Evolutionary conservation across 495 filamentous ascomycete species (phyloP).

Genomic region (Lasiosphaeriaceae sp.): DNA sequence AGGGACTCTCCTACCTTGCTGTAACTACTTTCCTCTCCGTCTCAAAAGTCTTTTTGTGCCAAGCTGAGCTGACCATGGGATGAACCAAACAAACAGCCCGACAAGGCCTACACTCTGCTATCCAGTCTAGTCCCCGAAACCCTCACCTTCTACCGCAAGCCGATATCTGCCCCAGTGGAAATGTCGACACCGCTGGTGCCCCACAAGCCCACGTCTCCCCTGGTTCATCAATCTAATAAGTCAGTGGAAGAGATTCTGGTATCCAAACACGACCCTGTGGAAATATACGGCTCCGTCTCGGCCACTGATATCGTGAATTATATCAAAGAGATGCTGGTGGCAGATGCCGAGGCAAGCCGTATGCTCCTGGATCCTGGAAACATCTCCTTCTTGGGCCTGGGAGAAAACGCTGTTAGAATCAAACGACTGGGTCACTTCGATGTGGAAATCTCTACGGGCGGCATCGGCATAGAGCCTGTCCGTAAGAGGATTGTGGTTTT

Average conservation of each 20-base stretch:
- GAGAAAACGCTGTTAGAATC: conserved; percentile 30
- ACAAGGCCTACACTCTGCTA: conserved; percentile 78
- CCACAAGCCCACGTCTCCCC: too few species aligned
- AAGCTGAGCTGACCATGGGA: conserved; percentile 15
- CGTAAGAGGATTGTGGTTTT: conserved; percentile 30
- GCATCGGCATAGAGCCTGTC: conserved; percentile 22
- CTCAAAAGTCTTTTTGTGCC: background rate
- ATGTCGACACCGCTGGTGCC: background rate
- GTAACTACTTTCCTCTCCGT: conserved; percentile 8
- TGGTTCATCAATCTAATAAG: too few species aligned
- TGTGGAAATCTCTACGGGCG: conserved; percentile 24
- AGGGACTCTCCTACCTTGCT: background rate
- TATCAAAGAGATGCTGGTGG: conserved; percentile 25
- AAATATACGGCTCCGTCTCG: conserved; percentile 44
- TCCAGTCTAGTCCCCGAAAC: conserved; percentile 84
- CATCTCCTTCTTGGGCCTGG: conserved; percentile 31
- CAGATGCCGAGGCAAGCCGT: conserved; percentile 27
- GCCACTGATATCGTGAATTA: conserved; percentile 28
- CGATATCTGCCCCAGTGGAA: conserved; percentile 24
- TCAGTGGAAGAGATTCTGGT: too few species aligned
- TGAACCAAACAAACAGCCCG: conserved; percentile 43
- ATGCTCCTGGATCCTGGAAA: conserved; percentile 29
- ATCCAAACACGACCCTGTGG: conserved; percentile 2
- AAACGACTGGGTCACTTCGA: conserved; percentile 39
- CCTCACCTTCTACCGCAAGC: conserved; percentile 80